Conservation (phyloP, 202 grass and related monocot genomes). For the Setaria viridis region DNA sequence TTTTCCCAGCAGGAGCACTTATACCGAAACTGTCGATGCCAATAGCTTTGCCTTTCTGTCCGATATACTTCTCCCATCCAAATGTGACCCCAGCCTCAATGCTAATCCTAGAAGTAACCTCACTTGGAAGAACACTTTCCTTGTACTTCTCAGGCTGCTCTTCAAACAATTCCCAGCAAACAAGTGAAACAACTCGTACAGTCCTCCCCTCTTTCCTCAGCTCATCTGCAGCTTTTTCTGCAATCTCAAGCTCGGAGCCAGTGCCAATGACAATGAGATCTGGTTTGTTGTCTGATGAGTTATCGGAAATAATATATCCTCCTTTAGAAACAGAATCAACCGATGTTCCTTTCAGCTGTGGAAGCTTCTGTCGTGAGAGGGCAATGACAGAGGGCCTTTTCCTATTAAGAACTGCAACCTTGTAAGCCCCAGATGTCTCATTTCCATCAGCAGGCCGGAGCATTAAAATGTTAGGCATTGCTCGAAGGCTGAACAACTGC, state of each 20-base stretch:
- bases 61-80: constrained; percentile 73
- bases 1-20: constrained; percentile 71
- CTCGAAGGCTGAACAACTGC: constrained; percentile 72
- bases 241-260: constrained; percentile 81
- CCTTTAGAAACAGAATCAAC: constrained; percentile 70
- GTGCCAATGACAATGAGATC: constrained; percentile 65
- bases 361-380: constrained; percentile 75
- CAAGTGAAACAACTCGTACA: constrained; percentile 70
- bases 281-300: constrained; percentile 70
- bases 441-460: constrained; percentile 76
- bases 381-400: constrained; percentile 72
- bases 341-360: constrained; percentile 59
- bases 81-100: constrained; percentile 72
- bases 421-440: constrained; percentile 74
- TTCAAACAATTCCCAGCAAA: constrained; percentile 84
- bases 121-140: constrained; percentile 59
- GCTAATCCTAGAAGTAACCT: constrained; percentile 68
- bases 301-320: constrained; percentile 72
- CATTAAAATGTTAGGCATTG: constrained; percentile 82
- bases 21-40: constrained; percentile 61
- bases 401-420: constrained; percentile 63
- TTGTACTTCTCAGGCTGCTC: constrained; percentile 72
- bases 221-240: constrained; percentile 58
- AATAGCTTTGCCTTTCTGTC: constrained; percentile 66
- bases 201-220: constrained; percentile 62